Evolutionary conservation across 257 asterid genomes (phyloP).

Genomic region (Primulina tabacum): DNA sequence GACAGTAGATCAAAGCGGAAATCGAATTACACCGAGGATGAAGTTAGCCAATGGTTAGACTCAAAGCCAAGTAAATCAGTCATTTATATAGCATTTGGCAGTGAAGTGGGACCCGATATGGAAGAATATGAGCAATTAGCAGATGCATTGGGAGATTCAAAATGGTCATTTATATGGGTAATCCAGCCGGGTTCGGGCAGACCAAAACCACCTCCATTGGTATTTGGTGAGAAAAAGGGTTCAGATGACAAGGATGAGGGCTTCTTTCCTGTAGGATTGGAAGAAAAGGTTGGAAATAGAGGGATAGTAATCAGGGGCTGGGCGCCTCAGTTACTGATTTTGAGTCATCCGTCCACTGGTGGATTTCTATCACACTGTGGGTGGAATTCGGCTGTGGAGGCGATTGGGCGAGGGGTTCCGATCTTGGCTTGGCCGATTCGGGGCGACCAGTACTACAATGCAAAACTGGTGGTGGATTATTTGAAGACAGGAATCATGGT

Average conservation of each 20-base stretch:
- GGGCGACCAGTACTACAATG: conserved; percentile 68
- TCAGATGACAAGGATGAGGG: conserved; percentile 35
- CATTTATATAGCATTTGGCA: conserved; percentile 69
- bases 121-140: conserved; percentile 58
- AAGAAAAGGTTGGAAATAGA: conserved; percentile 40
- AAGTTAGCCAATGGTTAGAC: conserved; percentile 59
- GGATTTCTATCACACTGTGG: conserved; percentile 76
- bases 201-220: conserved; percentile 37
- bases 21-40: conserved; percentile 58
- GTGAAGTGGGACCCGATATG: conserved; percentile 57
- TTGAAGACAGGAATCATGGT: conserved; percentile 46
- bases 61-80: conserved; percentile 50
- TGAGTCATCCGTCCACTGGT: conserved; percentile 58
- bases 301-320: conserved; percentile 69
- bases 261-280: conserved; percentile 46
- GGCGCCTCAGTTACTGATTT: conserved; percentile 68
- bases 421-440: conserved; percentile 78
- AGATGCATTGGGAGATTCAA: conserved; percentile 44
- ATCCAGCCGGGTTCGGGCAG: conserved; percentile 57
- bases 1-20: conserved; percentile 42
- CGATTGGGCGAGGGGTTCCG: conserved; percentile 58
- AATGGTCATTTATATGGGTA: conserved; percentile 62
- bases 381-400: conserved; percentile 71
- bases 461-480: conserved; percentile 43
- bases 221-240: conserved; percentile 28